Base-by-base conservation (phyloP, 164 flowering plant species). In the Berberis vulgaris region DNA sequence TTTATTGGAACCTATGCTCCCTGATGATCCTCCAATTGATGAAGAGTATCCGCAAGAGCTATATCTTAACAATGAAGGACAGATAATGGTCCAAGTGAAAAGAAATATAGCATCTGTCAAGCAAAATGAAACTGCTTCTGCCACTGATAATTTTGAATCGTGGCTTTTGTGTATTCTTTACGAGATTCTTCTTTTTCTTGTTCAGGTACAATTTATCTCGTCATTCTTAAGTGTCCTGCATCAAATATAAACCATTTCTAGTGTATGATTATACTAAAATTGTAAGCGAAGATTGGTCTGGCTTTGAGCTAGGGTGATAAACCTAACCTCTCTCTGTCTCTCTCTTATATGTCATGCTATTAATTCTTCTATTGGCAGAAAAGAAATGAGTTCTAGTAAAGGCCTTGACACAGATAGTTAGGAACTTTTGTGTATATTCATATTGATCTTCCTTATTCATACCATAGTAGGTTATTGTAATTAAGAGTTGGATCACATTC, bases 121-220 rank as follows among this genome's bases (percentile, higher is more conserved):
- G 69, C 76, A 74, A 44, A 47, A 55, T 40, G 84, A 72, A 59
- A 45, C 66, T 62, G 70, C 76, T 59, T 76, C 91, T 61, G 90
- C 97, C 26, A 82, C 86, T 63, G 79, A 81, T 60, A 81, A 76
- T 26, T 95, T 95, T 73, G 99, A 89, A 70, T 74, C 84, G 54
- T 95, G 99, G 99, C 82, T 95, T 67, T 76, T 91, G 72, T 77
- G 83, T 72, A 91, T 95, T 74, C 78, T 95, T 43, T 78, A 78
- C 74, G 97, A 91, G 82, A 79, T 86, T 68, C 89, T 95, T 65
- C 88, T 89, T 69, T 80, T 86, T 74, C 96, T 95, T 76, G 96
- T 95, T 70, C 98, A 95, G 94, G 97, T 95, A 78, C 26, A 40
- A 54, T 52, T 7, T 65, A 49, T 56, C 56, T 38, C 44, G 7